Percentiles rank a stretch among this genome's conserved stretches.
phyloP scores from a whole-genome alignment of 1,284 basidiomycete species.

The Sporisorium scitamineum region DNA sequence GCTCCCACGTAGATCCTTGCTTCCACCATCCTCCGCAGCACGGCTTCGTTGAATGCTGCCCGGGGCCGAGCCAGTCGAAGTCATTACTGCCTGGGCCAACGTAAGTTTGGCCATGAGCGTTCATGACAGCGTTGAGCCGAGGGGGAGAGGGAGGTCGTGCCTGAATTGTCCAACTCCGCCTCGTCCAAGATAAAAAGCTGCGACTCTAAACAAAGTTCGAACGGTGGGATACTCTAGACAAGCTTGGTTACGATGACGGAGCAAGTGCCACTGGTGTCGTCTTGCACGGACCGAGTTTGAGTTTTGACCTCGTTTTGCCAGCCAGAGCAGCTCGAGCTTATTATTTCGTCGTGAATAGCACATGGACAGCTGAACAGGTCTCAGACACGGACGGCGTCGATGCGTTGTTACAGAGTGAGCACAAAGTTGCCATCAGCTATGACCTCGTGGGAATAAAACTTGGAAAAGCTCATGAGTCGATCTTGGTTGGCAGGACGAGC shows the following conservation, averaged over 20 bases:
- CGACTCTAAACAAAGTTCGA: neutral
- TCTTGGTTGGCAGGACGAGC: slow-evolving; percentile 24
- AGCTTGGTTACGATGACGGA: neutral
- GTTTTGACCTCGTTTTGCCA: neutral
- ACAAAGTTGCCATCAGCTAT: neutral
- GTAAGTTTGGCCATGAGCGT: neutral
- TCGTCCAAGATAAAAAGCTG: neutral
- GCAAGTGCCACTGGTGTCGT: neutral
- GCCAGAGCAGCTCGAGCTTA: neutral
- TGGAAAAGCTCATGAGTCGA: neutral
- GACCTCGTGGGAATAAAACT: slow-evolving; percentile 15
- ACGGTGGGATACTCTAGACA: neutral
- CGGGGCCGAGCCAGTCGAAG: neutral
- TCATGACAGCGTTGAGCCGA: neutral
- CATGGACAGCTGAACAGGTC: neutral
- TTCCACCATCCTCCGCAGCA: neutral
- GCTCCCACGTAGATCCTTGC: neutral
- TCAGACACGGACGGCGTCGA: neutral
- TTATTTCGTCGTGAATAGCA: neutral
- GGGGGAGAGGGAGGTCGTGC: neutral
- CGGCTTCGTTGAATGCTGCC: neutral
- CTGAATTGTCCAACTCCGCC: slow-evolving; percentile 18
- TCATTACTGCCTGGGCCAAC: too few relatives aligned
- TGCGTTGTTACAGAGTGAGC: neutral
- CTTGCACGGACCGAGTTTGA: neutral